A percentile compares a stretch with the other conserved stretches of the same genome.
Conservation (phyloP, 768 basidiomycete genomes). For the Botryobasidium botryosum region DNA sequence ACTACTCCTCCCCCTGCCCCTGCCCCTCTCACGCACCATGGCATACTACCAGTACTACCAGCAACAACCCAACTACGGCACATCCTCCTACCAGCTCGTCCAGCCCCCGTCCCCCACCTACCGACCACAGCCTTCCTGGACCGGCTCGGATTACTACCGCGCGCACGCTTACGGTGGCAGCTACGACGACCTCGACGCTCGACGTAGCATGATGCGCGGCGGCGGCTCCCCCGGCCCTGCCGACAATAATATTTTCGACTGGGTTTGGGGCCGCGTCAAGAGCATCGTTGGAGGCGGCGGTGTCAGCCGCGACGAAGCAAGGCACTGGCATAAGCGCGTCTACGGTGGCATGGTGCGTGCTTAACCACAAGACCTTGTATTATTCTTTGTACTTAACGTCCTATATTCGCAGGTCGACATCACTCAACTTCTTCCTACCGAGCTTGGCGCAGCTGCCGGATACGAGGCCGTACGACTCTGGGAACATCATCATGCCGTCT, state of each 20-base stretch:
- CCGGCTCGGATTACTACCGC: constrained; percentile 7
- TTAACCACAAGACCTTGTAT: too few relatives aligned
- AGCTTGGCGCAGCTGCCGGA: constrained; percentile 61
- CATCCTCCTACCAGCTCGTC: constrained; percentile 8
- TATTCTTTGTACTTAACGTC: too few relatives aligned
- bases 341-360: constrained; percentile 33
- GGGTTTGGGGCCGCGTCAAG: constrained; percentile 24
- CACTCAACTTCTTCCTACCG: constrained; percentile 32
- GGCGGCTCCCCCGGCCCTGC: background rate
- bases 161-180: constrained; percentile 6
- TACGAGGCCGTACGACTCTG: constrained; percentile 60
- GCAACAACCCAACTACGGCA: constrained; percentile 4
- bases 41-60: constrained; percentile 16
- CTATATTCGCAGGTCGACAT: constrained; percentile 37
- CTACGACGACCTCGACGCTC: constrained; percentile 14
- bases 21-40: too few relatives aligned
- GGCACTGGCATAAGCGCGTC: constrained; percentile 44
- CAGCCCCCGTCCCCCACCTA: constrained; percentile 15
- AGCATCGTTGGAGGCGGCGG: constrained; percentile 16
- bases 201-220: background rate
- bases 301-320: constrained; percentile 42
- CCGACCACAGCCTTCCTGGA: constrained; percentile 14
- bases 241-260: constrained; percentile 21
- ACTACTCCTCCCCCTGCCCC: too few relatives aligned
- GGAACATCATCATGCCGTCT: constrained; percentile 37